Base-by-base conservation (phyloP, 2,329 filamentous ascomycete species). In the Rosellinia necatrix region DNA sequence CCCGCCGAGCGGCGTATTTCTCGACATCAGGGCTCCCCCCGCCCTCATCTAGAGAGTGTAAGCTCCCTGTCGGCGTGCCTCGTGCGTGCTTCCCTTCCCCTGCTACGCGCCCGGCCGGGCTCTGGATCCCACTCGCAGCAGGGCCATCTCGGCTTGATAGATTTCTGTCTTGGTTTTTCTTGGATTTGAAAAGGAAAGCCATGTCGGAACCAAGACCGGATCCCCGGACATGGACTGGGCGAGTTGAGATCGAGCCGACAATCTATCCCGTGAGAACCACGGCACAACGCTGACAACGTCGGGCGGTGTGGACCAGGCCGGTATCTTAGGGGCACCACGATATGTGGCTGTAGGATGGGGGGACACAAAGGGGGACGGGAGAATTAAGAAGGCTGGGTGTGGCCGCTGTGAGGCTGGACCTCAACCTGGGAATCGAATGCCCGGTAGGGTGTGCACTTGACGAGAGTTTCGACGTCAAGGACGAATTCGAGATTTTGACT, bases 121-220 rank as follows among this genome's bases (percentile, higher is more conserved):
- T 78, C 65, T 79, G 77, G 38, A 82, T 72, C 30, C 77, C 80
- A 49, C 78, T 78, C 6, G 79, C 77, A 49, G 75, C 68, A 58
- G 74, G 75, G 49, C 78, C 81, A 68, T 85, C 82, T 69, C 82
- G 81, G 70, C 77, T 81, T 49, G 78, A 75, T 63, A 82, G 71
- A 54, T 76, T 76, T 70, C 85, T 83, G 66, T 87, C 85, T 72
- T 88, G 86, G 70, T 84, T 82, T 75, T 90, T 91, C 76, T 91
- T 92, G 53, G 87, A 90, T 74, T 91, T 91, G 79, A 92, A 92
- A 60, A 92, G 81, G 74, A 92, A 92, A 64, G 89, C 86, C 89
- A 92, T 92, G 74, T 73, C 79, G 73, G 69, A 67, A 74, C 69
- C 71, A 66, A 68, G 70, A 68, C 72, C 27, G 15, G 61, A 71